A percentile compares a stretch with the other conserved stretches of the same genome.
Evolutionary conservation across 345 rosid species (phyloP).

Genomic region (Linum tenue): DNA sequence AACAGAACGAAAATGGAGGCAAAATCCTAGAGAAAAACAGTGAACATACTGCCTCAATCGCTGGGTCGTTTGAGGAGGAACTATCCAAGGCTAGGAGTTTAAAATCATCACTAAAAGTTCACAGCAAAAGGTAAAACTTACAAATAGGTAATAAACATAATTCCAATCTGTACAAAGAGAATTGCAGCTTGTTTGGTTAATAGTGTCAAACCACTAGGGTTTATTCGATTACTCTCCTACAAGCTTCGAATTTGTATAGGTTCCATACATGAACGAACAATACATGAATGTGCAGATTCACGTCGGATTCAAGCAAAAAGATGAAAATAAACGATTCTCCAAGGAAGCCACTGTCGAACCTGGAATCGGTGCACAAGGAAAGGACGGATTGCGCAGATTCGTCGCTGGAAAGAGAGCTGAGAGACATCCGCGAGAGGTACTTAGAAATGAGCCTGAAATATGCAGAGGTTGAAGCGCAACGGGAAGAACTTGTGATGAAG

Average conservation of each 20-base stretch:
- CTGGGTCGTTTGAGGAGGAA: slow-evolving; percentile 28
- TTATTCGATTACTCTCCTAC: too few relatives aligned
- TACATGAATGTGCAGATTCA: neutral
- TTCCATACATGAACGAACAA: too few relatives aligned
- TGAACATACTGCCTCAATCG: slow-evolving; percentile 16
- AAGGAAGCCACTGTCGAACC: slow-evolving; percentile 27
- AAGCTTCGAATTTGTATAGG: too few relatives aligned
- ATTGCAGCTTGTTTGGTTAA: too few relatives aligned
- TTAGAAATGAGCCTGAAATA: slow-evolving; percentile 53
- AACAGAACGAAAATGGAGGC: slow-evolving; percentile 19
- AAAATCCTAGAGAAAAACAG: slow-evolving; percentile 10
- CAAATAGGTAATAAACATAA: neutral
- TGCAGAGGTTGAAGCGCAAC: slow-evolving; percentile 48
- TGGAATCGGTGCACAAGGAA: slow-evolving; percentile 36
- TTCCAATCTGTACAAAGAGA: neutral
- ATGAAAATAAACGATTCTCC: slow-evolving; percentile 19
- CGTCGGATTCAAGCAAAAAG: slow-evolving; percentile 19
- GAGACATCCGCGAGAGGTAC: slow-evolving; percentile 44
- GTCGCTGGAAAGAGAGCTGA: slow-evolving; percentile 41
- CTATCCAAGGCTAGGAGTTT: slow-evolving; percentile 23
- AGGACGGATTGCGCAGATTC: slow-evolving; percentile 38
- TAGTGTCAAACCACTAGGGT: too few relatives aligned
- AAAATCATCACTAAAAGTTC: slow-evolving; percentile 18
- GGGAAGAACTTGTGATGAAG: slow-evolving; percentile 58
- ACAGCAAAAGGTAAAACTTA: neutral